Base-by-base conservation (phyloP, 2,329 filamentous ascomycete species). In the Trichophyton equinum region DNA sequence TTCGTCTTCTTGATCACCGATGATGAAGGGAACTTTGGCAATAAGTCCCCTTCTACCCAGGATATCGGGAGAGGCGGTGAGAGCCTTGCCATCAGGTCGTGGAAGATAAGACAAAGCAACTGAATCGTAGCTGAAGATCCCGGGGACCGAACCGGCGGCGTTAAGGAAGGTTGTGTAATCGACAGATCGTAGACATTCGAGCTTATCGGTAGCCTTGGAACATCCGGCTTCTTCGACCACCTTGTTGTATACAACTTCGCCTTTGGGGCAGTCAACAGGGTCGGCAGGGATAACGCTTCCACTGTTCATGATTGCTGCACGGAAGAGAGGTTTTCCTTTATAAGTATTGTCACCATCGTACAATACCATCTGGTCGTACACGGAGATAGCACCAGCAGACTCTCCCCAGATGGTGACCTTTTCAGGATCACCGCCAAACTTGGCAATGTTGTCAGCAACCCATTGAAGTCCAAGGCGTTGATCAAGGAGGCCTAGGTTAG, bases 331-430 rank as follows among this genome's bases (percentile, higher is more conserved):
- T 67, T 86, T 84, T 59, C 85, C 86, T 1, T 91, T 89, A 75
- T 91, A 91, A 0, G 77, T 85, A 69, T 83, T 82, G 71, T 92
- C 78, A 5, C 89, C 88, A 38, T 83, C 81, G 65, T 88, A 90
- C 9, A 91, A 76, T 1, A 83, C 76, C 82, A 90, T 89, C 66
- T 92, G 89, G 67, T 91, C 82, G 57, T 87, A 81, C 0, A 89
- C 86, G 0, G 86, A 90, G 64, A 91, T 89, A 13, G 83, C 76
- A 0, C 86, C 85, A 0, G 86, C 85, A 1, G 81, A 85, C 69
- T 91, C 85, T 27, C 88, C 88, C 85, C 85, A 90, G 62, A 92
- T 85, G 0, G 87, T 91, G 4, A 91, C 87, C 70, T 87, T 87
- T n/a, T 78, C 76, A 0, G 87, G 85, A 69, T 92, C 88, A 13